Evolutionary conservation across 2,329 filamentous ascomycete species (phyloP), one percentile per base, ranked within the genome.

Genomic region (Didymella segeticola): DNA sequence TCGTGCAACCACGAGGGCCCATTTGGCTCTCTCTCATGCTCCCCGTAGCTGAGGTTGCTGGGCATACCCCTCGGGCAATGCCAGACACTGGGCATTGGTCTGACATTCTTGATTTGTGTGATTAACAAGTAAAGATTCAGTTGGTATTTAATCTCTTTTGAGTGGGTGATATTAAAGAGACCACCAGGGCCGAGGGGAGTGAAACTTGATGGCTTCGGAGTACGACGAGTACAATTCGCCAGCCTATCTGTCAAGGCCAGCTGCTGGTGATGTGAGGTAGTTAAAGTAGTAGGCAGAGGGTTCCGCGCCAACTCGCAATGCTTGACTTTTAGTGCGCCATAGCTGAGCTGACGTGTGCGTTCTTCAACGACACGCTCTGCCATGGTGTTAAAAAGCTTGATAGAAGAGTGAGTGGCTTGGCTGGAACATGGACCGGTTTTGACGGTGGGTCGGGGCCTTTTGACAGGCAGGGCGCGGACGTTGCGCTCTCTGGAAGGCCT

Each of bases 1-100:
- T 60, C 43, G 62, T 64, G 45, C 64, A 67, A n/a, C 64, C 64
- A 30, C 64, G 53, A 11, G 64, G 64, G 10, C 64, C 64, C 41
- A 46, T 60, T 33, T 42, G 50, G 33, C 52, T 64, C 9, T 48
- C 45, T 34, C 45, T 57, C 25, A 46, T 61, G 38, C 57, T 61
- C n/a, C 52, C 54, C 42, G 53, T 29, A 36, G 33, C 36, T 12
- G 58, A 58, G 14, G 52, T 56, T 38, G 47, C 58, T 29, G 62
- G 61, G 25, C 64, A 67, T 25, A 36, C 41, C 43, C 36, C 43
- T 25, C 58, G 57, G 19, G 52, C 55, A 22, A 52, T 42, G 20
- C 62, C 61, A 31, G 64, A 65, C 10, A 64, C 51, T 33, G 64
- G 64, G 36, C 64, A 67, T 36, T 47, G 57, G 12, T 62, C 59